Evolutionary conservation across 345 rosid genomes (phyloP), one percentile per base, ranked within the genome.

Genomic region (Gossypium thurberi): DNA sequence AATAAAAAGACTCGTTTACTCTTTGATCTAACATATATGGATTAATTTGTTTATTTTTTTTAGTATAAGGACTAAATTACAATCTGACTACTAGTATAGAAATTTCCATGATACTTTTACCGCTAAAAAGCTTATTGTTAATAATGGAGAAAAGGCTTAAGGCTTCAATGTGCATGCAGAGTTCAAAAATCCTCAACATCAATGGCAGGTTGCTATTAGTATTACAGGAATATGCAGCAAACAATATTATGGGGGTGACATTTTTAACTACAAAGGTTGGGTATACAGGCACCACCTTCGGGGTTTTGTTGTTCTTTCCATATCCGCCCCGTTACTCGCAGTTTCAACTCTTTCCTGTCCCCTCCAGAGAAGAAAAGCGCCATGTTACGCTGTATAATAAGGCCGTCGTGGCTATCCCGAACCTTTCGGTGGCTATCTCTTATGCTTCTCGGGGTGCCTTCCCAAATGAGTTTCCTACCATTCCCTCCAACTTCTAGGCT

Each of bases 351-450:
- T 85, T 92, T 92, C 83, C 95, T 83, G 48, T 94, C 97, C 28
- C 97, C 97, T 52, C 98, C 98, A 11, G 98, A 94, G 89, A 94
- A 94, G 87, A 91, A 94, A 11, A 94, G 88, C 2, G 98, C 98
- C 96, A 94, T 89, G 84, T 92, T 94, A 3, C 98, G 87, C 73
- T 89, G 98, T 79, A 94, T 89, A 52, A 94, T 83, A 52, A 94
- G 91, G 51, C 98, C 98, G 14, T 94, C 97, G 40, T 90, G 97
- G 81, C 98, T 94, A 84, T 94, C 98, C 73, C 98, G 83, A 14
- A 92, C 97, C 81, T 92, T 92, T 85, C 93, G 82, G 83, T 94
- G 98, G 78, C 97, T 89, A 69, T 94, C 98, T 84, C 98, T 85
- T 20, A 94, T 70, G 80, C 95, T 94, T 78, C 97, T 72, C 2